Base-by-base conservation (phyloP, 306 rosid species). In the Styphnolobium japonicum region DNA sequence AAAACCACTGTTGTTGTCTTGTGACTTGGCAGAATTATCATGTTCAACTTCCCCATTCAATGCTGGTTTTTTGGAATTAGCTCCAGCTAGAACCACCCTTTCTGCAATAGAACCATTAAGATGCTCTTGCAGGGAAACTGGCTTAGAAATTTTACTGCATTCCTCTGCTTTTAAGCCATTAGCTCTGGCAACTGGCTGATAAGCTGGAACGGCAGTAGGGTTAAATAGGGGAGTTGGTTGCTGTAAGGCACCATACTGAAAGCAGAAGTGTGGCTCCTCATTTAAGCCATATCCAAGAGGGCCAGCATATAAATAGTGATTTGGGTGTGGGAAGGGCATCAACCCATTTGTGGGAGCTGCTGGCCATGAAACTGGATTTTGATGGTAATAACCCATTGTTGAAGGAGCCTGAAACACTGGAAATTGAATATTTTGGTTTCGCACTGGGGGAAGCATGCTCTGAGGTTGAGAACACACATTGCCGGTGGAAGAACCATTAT, bases 341-440 rank as follows among this genome's bases (percentile, higher is more conserved):
- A 96, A 69, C 11, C 94, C 98, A 81, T 86, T 90, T 31, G 85
- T 70, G 42, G 90, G 84, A 80, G 89, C 89, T 34, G 90, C 86
- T 37, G 97, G 86, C 99, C 99, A 95, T 58, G 99, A 86, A 71
- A 91, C 93, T 53, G 96, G 89, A 88, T 83, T 91, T 88, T 93
- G 97, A 78, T 85, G 94, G 79, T 90, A 96, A 89, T 85, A 96
- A 80, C 92, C 89, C 91, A 92, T 65, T 56, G 97, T 46, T 19
- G 97, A 87, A 48, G 97, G 89, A 85, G 87, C 86, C 56, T 89
- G 99, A 73, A 89, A 91, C 63, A 87, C 81, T 1, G 98, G 94
- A 85, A 75, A 93, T 71, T 87, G 98, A 40, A 91, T 64, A 72
- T 85, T 91, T 53, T 86, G 96, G 78, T 82, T 91, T 21, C 87